Percentiles rank a stretch among this genome's conserved stretches.
Evolutionary conservation across 2,329 filamentous ascomycete genomes (phyloP).

Genomic region (Fusarium odoratissimum): DNA sequence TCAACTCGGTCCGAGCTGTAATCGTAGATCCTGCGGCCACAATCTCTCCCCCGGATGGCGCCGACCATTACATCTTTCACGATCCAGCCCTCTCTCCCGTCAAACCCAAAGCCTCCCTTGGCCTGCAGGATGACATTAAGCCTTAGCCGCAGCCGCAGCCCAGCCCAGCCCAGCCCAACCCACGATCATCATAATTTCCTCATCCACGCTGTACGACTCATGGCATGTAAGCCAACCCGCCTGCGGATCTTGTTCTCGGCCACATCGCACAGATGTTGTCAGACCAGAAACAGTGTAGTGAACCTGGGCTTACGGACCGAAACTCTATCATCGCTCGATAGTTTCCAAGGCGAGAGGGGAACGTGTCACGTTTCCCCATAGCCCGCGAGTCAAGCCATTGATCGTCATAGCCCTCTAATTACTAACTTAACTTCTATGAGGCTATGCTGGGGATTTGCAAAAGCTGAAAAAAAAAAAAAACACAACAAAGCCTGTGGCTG

Average conservation of each 20-base stretch:
- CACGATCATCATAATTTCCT: slow-evolving; percentile 10
- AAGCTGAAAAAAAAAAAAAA: slow-evolving; percentile 4
- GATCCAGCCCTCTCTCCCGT: slow-evolving; percentile 7
- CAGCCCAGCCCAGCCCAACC: neutral
- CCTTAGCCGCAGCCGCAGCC: neutral
- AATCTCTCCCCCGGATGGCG: slow-evolving; percentile 33
- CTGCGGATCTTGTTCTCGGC: slow-evolving; percentile 26
- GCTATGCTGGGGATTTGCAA: slow-evolving; percentile 16
- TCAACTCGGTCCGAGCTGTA: slow-evolving; percentile 32
- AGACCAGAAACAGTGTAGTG: neutral
- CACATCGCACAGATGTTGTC: slow-evolving; percentile 10
- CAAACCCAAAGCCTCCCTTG: slow-evolving; percentile 12
- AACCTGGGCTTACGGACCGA: slow-evolving; percentile 14
- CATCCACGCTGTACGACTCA: slow-evolving; percentile 19
- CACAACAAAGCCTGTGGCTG: neutral
- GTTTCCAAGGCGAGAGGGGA: slow-evolving; percentile 1
- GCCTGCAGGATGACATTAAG: slow-evolving; percentile 15
- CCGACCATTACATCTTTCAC: slow-evolving; percentile 26
- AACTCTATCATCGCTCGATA: slow-evolving; percentile 27
- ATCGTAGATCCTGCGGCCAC: slow-evolving; percentile 26
- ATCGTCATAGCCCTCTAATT: slow-evolving; percentile 15
- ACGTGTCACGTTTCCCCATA: slow-evolving; percentile 23
- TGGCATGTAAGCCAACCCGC: slow-evolving; percentile 17
- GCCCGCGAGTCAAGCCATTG: slow-evolving; percentile 26
- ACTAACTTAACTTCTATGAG: neutral